Evolutionary conservation across 495 filamentous ascomycete species (phyloP), one percentile per base, ranked within the genome.

Genomic region (Jackrogersella multiformis): DNA sequence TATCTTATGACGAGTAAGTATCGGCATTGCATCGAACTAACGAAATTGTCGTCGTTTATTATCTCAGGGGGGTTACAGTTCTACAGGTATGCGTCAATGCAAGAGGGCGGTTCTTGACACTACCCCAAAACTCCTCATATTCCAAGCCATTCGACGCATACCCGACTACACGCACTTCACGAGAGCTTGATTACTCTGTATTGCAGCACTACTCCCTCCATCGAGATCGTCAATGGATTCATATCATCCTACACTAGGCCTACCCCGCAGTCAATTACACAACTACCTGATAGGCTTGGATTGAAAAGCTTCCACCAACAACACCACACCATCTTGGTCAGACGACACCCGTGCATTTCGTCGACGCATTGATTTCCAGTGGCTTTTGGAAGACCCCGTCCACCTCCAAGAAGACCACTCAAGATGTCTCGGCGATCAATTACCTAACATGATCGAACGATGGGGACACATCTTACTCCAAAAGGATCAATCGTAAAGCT

Each of bases 201-300:
- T 49, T 58, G 63, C 30, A 66, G 52, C n/a, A 35, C 21, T 35
- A 21, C 44, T 51, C 21, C 15, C n/a, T 49, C 53, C 35, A 68
- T 67, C 51, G 39, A 56, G 58, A 69, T 69, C 61, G 44, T 53
- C 58, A 45, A 41, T 46, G 56, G 21, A 24, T 42, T 66, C 46
- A 9, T 60, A 46, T 56, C 23, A 44, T 38, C 32, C 52, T 46
- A 42, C n/a, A n/a, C n/a, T n/a, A n/a, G n/a, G 16, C 24, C 44
- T 66, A 64, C 64, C 68, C 71, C 64, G 71, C 71, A 68, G 56
- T 32, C 42, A 5, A 45, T 13, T 46, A 34, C 32, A 60, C 45
- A 46, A 46, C 54, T 60, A 70, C 38, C 61, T 41, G 57, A 63
- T 51, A 74, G 59, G 65, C 39, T 51, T 60, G 49, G 42, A 42